Base-by-base conservation (phyloP, 352 stramenopile genomes). In the Phytophthora fragariaefolia region DNA sequence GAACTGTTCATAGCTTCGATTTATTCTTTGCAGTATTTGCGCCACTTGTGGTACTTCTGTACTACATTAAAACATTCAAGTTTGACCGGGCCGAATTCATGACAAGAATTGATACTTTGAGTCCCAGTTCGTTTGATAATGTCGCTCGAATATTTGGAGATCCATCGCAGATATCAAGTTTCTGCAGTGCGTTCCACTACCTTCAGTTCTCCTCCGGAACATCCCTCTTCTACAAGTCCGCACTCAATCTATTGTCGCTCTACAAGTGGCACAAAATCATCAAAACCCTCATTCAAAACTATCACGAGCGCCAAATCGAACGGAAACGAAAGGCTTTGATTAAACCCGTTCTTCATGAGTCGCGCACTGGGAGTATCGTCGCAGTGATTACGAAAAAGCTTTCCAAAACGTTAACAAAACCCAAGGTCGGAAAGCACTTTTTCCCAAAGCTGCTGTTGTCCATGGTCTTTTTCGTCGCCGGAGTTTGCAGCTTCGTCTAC, bases 251-350 rank as follows among this genome's bases (percentile, higher is more conserved):
- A 26, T 45, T 87, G 0, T 85, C 76, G 20, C 24, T 82, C 4
- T 83, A 80, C 69, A 87, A 87, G 26, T 87, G 71, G 76, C 24
- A 42, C 15, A 82, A 77, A 40, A 88, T 80, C 27, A 74, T 80
- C 34, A 10, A 55, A 10, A 71, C 63, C 2, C 26, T 88, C 3
- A 72, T 85, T 10, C 66, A 71, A 13, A 82, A 76, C 43, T 34
- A 77, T n/a, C 47, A 56, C 45, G 63, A 68, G 22, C 57, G 34
- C 28, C 52, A 72, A 55, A 6, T 12, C 2, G 53, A 65, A n/a
- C 47, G 51, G 2, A 74, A 66, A 13, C 38, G 40, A 0, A 66
- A 66, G 23, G 48, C 38, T 2, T 40, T 53, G 3, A 46, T 74
- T 18, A 45, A 53, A 12, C 66, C 66, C 22, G 32, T 20, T 4